Base-by-base conservation (phyloP, 2,329 filamentous ascomycete species). In the Monilinia aucupariae region DNA sequence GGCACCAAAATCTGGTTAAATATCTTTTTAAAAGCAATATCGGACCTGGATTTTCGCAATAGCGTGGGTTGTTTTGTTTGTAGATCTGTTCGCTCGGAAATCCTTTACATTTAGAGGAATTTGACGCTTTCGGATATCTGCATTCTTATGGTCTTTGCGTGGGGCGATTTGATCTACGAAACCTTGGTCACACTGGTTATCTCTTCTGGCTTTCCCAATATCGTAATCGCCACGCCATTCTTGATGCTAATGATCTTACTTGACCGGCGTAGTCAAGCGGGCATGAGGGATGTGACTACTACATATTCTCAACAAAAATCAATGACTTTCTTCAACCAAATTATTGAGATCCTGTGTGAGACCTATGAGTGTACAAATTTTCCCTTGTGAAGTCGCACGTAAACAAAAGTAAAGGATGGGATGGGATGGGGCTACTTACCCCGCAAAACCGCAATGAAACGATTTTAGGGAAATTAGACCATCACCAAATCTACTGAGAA, bases 1-100 rank as follows among this genome's bases (percentile, higher is more conserved):
- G 82, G 91, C 90, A 78, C 87, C 90, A 78, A 62, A 62, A 34
- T 37, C 73, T 68, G 64, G 66, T 68, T 70, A 72, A 73, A 67
- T 67, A 30, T 51, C 15, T 59, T 51, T 15, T 59, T 27, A 37
- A 34, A 49, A 51, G 22, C 34, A 39, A 39, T 64, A 51, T 49
- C 58, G 61, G 62, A 53, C 63, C 65, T 63, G 64, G 50, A 59
- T 41, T 63, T 67, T 66, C 67, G 70, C 69, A 63, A 67, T 69
- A 68, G 62, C 67, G 69, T 71, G 54, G 67, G 66, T 66, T 66
- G 66, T 61, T 66, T 64, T 61, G 67, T 72, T 64, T 70, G 69
- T 63, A 64, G 66, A 59, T 62, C 49, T 56, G 61, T 68, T 59
- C 60, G 63, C 63, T 66, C 41, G 34, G 41, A 62, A 60, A 61